A percentile compares a stretch with the other conserved stretches of the same genome.
phyloP scores from a whole-genome alignment of 129 eudicot genomes.

The Lactuca saligna region DNA sequence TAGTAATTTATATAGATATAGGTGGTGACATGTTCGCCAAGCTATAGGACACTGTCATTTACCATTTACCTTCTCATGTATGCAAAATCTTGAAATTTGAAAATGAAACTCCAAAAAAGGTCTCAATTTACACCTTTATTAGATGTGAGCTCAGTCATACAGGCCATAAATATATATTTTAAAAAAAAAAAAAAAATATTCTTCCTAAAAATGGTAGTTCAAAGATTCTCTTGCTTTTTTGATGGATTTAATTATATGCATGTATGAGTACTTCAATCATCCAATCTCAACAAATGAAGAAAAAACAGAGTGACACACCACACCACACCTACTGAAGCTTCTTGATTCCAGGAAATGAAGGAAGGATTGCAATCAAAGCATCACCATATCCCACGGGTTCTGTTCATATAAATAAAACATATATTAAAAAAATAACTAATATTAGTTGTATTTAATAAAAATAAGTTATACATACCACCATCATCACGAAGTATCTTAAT shows the following conservation, averaged over 20 bases:
- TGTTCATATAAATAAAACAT: too few relatives aligned
- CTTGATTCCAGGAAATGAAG: conserved; percentile 94
- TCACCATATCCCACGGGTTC: conserved; percentile 95
- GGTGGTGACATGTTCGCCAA: too few relatives aligned
- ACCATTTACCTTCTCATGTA: too few relatives aligned
- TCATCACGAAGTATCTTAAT: conserved; percentile 68
- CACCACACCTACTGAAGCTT: conserved; percentile 44
- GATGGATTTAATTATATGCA: conserved; percentile 32
- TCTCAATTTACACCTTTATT: conserved; percentile 32
- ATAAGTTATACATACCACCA: conserved; percentile 56
- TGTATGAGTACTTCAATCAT: conserved; percentile 28
- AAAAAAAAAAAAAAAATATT: not conserved
- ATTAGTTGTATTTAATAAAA: not conserved
- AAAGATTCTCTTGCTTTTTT: conserved; percentile 23
- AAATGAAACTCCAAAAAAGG: not conserved
- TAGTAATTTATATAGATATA: too few relatives aligned
- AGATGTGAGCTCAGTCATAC: conserved; percentile 34
- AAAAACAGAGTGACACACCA: too few relatives aligned
- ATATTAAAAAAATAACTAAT: not conserved
- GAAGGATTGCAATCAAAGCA: conserved; percentile 79
- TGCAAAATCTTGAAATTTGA: not conserved
- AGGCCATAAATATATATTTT: conserved; percentile 16
- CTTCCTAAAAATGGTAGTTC: conserved; percentile 15
- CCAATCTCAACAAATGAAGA: conserved; percentile 23
- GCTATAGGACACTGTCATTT: too few relatives aligned